Base-by-base conservation (phyloP, 371 early-diverging fungal genomes). In the Entomophthora muscae region DNA sequence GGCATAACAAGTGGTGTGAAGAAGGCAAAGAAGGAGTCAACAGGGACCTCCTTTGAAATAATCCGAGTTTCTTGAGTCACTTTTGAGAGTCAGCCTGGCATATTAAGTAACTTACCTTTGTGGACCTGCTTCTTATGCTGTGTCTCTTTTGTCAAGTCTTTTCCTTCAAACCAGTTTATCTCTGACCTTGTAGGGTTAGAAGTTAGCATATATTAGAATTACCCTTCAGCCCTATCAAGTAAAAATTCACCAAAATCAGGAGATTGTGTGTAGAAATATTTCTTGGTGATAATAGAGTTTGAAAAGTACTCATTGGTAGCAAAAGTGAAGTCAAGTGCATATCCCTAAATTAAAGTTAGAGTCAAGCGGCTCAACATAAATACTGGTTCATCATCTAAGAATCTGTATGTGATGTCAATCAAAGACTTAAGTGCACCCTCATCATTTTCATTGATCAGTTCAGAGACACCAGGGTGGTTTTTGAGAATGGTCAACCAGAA, bases 61-160 rank as follows among this genome's bases (percentile, higher is more conserved):
- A 94, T 85, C 64, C 98, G 91, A 30, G 94, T 92, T 83, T 93
- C 91, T 83, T 95, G 96, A 73, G 94, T 91, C 33, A 77, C 83
- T 71, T 33, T 27, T 31, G 17, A 29, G 68, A 58, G 24, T 32
- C 30, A 66, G 53, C 17, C 13, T 21, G 52, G 65, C 28, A 30
- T 27, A 21, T 53, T 2, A 64, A 30, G 30, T 31, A 13, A 61
- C 26, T 26, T 31, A 63, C 55, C 65, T 85, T 94, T 95, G 79
- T 95, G 91, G 67, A 97, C 90, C 80, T 98, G 97, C 78, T 93
- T 98, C 83, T 89, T 93, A 70, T 89, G 84, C 75, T 94, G 95
- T 62, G 91, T 78, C 2, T 82, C 91, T 56, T 90, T 82, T 57
- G 90, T 84, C 65, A 96, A 78, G 73, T 96, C 86, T 79, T 91